Evolutionary conservation across 2,329 filamentous ascomycete species (phyloP).

Genomic region (Pyricularia grisea): DNA sequence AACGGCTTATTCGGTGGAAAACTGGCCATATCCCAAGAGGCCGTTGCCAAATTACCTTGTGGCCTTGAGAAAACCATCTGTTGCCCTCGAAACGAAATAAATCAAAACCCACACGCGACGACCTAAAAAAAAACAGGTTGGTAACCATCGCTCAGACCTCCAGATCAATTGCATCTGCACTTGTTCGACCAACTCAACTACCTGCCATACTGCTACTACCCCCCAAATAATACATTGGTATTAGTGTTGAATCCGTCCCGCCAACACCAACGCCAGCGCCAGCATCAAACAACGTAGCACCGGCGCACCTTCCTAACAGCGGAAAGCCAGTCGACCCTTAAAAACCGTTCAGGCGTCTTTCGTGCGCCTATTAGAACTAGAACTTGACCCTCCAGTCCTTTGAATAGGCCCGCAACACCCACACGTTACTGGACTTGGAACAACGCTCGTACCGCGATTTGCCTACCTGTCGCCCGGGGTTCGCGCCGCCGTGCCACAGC

Average conservation of each 20-base stretch:
- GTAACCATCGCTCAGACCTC: not conserved
- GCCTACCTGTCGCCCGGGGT: not conserved
- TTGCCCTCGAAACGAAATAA: not conserved
- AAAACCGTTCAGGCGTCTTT: not conserved
- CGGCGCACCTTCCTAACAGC: not conserved
- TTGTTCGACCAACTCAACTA: not conserved
- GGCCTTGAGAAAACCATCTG: not conserved
- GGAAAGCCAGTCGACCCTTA: not conserved
- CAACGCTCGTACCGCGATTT: not conserved
- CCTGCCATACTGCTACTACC: not conserved
- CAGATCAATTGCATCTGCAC: not conserved
- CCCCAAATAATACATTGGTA: not conserved
- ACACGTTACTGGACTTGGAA: not conserved
- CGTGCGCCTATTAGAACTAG: not conserved
- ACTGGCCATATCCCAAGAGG: not conserved
- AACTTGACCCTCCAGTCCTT: not conserved
- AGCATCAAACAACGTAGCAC: not conserved
- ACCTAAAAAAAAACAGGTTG: not conserved
- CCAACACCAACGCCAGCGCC: not conserved
- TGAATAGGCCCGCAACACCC: not conserved
- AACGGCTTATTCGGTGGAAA: not conserved
- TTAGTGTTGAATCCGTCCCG: not conserved
- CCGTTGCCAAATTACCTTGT: not conserved
- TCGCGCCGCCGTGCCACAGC: not conserved
- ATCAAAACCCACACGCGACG: not conserved